A percentile compares a stretch with the other conserved stretches of the same genome.
Conservation (phyloP, 139 green algal genomes). For the Closterium sp. region DNA sequence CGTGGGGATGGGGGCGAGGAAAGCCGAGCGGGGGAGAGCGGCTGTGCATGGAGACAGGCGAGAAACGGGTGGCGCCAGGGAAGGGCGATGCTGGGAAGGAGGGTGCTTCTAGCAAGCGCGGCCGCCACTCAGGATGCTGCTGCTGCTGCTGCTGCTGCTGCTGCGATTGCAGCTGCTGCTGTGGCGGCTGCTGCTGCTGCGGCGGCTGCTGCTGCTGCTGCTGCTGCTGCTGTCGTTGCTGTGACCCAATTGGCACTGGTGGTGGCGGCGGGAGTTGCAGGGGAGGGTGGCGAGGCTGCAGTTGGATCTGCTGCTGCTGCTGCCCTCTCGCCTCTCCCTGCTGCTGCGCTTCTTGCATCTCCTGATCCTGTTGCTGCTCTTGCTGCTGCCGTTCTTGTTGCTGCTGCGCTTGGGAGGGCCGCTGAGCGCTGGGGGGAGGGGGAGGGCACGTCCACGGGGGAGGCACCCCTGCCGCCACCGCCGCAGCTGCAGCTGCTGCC, state of each 20-base stretch:
- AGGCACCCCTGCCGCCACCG: neutral
- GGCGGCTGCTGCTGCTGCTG: neutral
- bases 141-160: neutral
- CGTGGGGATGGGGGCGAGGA: conserved; percentile 58
- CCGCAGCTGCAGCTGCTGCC: neutral
- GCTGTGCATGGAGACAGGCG: conserved; percentile 56
- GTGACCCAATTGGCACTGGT: neutral
- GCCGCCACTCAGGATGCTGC: neutral
- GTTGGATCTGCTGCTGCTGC: neutral
- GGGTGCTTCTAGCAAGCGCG: neutral
- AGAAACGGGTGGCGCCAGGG: neutral
- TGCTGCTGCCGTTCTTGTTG: neutral
- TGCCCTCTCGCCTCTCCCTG: neutral
- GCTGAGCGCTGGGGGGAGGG: conserved; percentile 1
- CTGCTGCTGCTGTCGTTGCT: neutral
- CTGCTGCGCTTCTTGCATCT: neutral
- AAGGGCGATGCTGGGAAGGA: neutral
- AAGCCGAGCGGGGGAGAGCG: conserved; percentile 84
- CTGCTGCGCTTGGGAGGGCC: neutral
- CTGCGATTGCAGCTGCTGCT: no score
- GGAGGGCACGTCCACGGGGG: neutral
- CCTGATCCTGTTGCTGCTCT: neutral
- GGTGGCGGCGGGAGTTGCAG: neutral
- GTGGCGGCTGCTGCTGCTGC: no score
- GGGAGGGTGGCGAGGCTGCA: neutral